Evolutionary conservation across 2,329 filamentous ascomycete genomes (phyloP), one percentile per base, ranked within the genome.

Genomic region (Aspergillus sp.): DNA sequence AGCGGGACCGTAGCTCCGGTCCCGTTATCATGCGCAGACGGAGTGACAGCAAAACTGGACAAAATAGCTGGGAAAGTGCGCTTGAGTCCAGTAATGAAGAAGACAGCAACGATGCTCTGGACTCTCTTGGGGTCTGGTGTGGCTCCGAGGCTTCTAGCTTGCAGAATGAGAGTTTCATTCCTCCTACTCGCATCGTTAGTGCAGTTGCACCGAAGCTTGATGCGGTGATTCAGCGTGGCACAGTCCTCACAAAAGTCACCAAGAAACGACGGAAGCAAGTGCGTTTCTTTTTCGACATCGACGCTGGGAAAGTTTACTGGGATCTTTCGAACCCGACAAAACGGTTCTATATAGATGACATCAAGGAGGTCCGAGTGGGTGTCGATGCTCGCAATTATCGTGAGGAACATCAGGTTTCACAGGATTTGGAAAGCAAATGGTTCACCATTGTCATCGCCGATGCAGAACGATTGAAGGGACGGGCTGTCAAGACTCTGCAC

Each of bases 301-400:
- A 94, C 70, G 86, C 90, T 1, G 93, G 91, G 62, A 95, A 92
- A 75, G 91, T 99, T 23, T 90, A 85, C 25, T 98, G 94, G 94
- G 91, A 96, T 75, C 85, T 87, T 50, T 86, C 84, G 8, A 88
- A 91, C 38, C 88, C 90, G 1, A 86, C 87, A 23, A 98, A 97
- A 74, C 88, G 87, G 56, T 90, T 99, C 65, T 96, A 96, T 75
- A 91, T 99, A 64, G 95, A 99, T 70, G 92, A 98, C 74, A 94
- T 99, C 70, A 90, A 91, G 70, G 92, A 97, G 71, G 92, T 98
- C 51, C 88, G 93, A 63, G 87, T 89, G 36, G 92, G 91, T 17
- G 85, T 85, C 12, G 91, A 98, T 72, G 91, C 94, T 17, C 87
- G 91, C 59, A 94, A 96, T 73, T 96, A 97, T 73, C 89, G 91